Evolutionary conservation across 2,329 filamentous ascomycete species (phyloP), one percentile per base, ranked within the genome.

Genomic region (Epichloe amarillans): DNA sequence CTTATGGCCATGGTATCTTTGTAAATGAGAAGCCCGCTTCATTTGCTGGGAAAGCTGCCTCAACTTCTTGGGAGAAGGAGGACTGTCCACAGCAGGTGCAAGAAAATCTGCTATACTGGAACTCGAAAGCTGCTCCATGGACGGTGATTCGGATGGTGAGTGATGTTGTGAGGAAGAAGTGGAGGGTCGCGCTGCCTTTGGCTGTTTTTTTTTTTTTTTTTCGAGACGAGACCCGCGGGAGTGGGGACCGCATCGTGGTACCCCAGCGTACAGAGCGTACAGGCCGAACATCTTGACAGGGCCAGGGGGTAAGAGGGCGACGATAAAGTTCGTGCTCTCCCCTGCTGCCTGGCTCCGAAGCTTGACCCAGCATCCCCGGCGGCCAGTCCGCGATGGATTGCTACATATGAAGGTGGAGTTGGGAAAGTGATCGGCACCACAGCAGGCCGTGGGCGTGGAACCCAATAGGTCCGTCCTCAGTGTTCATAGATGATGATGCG

Each of bases 11-110:
- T 55, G 54, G 12, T 59, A 57, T 23, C 62, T 59, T 51, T 64
- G 63, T 42, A 67, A 56, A 48, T 70, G 67, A 23, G 77, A 76
- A 23, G 71, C 69, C 59, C 72, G 70, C 62, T 74, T 79, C 71
- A 80, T 74, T 64, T 81, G 75, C 61, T 75, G 74, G 62, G 70
- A 80, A 49, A 81, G 68, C 52, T 76, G 76, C 56, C 79, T 74
- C 57, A 81, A 72, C 54, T 72, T 72, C 58, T 79, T 74, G 30
- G 80, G 77, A 36, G 79, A 83, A 0, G 79, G 78, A 40, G 79
- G 79, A 17, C 76, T 76, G 57, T 83, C 77, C 51, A 82, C 65
- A 54, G 79, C 73, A 46, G 79, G 77, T 52, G 75, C 77, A 52
- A 83, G 64, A 50, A 77, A 68, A 52, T 76, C 72, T 53, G 66